Base-by-base conservation (phyloP, 75 land plant genomes). In the Ceratopteris richardii region DNA sequence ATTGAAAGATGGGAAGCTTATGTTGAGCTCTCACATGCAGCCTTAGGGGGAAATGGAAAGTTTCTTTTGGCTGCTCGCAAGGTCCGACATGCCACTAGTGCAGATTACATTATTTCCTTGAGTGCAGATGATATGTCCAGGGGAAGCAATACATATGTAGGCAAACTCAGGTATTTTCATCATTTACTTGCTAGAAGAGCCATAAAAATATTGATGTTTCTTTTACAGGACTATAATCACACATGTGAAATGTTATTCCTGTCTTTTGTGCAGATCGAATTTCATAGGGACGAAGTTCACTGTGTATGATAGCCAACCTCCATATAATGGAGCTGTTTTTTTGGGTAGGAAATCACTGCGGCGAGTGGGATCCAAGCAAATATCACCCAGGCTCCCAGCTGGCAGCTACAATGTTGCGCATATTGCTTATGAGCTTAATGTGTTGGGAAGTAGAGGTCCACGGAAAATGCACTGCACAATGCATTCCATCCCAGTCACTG, bases 191-290 rank as follows among this genome's bases (percentile, higher is more conserved):
- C n/a, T n/a, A n/a, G n/a, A n/a, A n/a, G n/a, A n/a, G n/a, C n/a
- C n/a, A n/a, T n/a, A n/a, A n/a, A n/a, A n/a, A n/a, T n/a, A n/a
- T n/a, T n/a, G n/a, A n/a, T n/a, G n/a, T n/a, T n/a, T n/a, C n/a
- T n/a, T n/a, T n/a, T n/a, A n/a, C n/a, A n/a, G n/a, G n/a, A n/a
- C n/a, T n/a, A n/a, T n/a, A n/a, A n/a, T n/a, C n/a, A n/a, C n/a
- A n/a, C n/a, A n/a, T n/a, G n/a, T n/a, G n/a, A n/a, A n/a, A n/a
- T n/a, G n/a, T n/a, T n/a, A n/a, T n/a, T n/a, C n/a, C n/a, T n/a
- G n/a, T n/a, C n/a, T n/a, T n/a, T n/a, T n/a, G n/a, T n/a, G 14
- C 68, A 82, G 86, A 63, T 83, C 86, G 30, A 83, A 83, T 51
- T 83, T 83, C 36, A 68, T 84, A 6, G 88, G 85, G 0, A 84